Conservation (phyloP, 163 green algal genomes). For the Scenedesmus sp. region DNA sequence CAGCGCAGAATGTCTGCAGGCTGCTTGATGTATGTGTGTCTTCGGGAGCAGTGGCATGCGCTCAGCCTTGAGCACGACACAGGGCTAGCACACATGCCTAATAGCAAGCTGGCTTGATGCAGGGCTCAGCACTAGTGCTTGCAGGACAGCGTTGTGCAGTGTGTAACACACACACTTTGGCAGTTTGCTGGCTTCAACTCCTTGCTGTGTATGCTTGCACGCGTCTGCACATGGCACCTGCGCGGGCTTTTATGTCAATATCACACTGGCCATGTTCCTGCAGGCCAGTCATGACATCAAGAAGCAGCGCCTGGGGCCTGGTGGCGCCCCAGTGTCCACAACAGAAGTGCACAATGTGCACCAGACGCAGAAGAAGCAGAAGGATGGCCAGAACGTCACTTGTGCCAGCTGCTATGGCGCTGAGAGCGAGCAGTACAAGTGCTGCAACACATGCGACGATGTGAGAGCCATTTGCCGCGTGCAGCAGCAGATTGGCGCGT, state of each 20-base stretch:
- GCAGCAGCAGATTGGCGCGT: neutral
- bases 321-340: slow-evolving; percentile 69
- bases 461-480: slow-evolving; percentile 56
- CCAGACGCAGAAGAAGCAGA: slow-evolving; percentile 69
- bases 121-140: neutral
- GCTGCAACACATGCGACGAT: slow-evolving; percentile 97
- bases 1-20: neutral
- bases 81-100: neutral
- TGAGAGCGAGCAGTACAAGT: slow-evolving; percentile 76
- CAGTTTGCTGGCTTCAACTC: neutral
- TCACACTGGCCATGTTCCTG: neutral
- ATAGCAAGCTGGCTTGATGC: neutral
- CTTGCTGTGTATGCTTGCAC: neutral
- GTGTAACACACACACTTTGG: neutral
- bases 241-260: neutral
- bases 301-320: slow-evolving; percentile 80
- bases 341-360: slow-evolving; percentile 73
- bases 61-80: neutral
- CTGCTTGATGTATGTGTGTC: neutral
- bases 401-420: slow-evolving; percentile 98
- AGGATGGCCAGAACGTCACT: slow-evolving; percentile 36
- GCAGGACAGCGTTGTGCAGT: neutral
- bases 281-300: slow-evolving; percentile 88
- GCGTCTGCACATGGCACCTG: neutral
- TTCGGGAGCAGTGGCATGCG: neutral